A percentile compares a stretch with the other conserved stretches of the same genome.
phyloP scores from a whole-genome alignment of 2,329 filamentous ascomycete genomes.

The Exophiala oligosperma region DNA sequence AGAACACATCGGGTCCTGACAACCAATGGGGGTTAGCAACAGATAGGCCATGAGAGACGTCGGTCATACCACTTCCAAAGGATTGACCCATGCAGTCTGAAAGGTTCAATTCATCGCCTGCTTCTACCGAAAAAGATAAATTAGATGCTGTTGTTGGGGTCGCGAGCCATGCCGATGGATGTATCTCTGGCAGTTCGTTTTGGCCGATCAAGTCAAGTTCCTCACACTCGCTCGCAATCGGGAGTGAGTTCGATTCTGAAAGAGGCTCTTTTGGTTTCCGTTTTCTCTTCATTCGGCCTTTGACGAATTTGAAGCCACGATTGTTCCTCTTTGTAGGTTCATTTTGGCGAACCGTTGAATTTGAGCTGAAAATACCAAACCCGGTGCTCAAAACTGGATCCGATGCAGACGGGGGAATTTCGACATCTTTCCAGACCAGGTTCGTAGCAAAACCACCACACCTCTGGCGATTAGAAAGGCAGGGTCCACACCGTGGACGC shows the following conservation, averaged over 20 bases:
- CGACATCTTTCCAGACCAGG: slow-evolving; percentile 5
- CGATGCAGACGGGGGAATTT: not conserved
- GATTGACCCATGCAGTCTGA: no score
- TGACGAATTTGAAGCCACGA: slow-evolving; percentile 5
- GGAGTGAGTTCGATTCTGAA: no score
- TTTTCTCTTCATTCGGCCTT: slow-evolving; percentile 1
- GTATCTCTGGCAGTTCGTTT: not conserved
- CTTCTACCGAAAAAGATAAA: no score
- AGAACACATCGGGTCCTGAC: no score
- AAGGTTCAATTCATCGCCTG: no score
- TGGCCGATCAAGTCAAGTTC: not conserved
- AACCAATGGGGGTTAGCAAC: no score
- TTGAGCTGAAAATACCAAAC: not conserved
- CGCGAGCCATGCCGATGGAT: not conserved
- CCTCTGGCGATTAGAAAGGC: slow-evolving; percentile 21
- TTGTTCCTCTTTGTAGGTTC: not conserved
- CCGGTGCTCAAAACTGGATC: not conserved
- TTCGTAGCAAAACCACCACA: slow-evolving; percentile 22
- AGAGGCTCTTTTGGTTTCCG: not conserved
- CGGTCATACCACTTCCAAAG: no score
- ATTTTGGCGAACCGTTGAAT: not conserved
- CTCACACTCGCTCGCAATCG: not conserved
- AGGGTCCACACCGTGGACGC: slow-evolving; percentile 28
- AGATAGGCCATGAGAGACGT: no score
- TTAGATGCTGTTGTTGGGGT: no score